These are phyloP conservation scores for Saturnispora mendoncae DNA, from an alignment of 805 yeast species.

Conservation along the genomic window DNA sequence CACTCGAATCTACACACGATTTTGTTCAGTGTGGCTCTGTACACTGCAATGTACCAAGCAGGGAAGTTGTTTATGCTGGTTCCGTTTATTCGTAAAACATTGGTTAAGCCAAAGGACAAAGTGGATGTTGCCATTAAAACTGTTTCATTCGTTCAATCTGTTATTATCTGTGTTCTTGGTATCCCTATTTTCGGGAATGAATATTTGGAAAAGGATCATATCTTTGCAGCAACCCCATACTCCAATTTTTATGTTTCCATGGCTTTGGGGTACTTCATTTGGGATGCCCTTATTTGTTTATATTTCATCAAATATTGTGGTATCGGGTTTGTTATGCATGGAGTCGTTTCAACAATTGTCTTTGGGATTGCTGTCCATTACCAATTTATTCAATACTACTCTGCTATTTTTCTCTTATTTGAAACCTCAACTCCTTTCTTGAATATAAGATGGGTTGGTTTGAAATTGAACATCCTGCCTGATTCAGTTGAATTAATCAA, in stretches of 20 bases:
- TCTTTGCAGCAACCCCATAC: conserved; percentile 30
- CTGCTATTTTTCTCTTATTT: conserved; percentile 29
- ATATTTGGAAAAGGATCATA: conserved; percentile 22
- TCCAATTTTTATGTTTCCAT: conserved; percentile 23
- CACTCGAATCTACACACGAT: conserved; percentile 18
- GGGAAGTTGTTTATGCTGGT: conserved; percentile 15
- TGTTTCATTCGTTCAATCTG: conserved; percentile 29
- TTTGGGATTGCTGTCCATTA: conserved; percentile 22
- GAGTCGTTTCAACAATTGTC: conserved; percentile 28
- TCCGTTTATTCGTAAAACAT: conserved; percentile 10
- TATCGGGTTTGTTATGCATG: conserved; percentile 30
- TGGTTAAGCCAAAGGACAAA: conserved; percentile 15
- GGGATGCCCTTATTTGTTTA: conserved; percentile 29
- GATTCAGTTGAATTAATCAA: conserved; percentile 26
- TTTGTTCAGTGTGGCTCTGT: conserved; percentile 15
- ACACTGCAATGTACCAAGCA: conserved; percentile 15
- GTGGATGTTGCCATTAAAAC: conserved; percentile 27
- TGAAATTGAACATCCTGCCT: conserved; percentile 25
- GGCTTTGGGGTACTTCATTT: conserved; percentile 30
- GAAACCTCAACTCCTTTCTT: conserved; percentile 32
- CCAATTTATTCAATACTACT: conserved; percentile 27
- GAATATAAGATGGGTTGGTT: conserved; percentile 31
- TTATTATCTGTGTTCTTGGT: conserved; percentile 24
- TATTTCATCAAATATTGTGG: conserved; percentile 26
- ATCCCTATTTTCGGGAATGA: conserved; percentile 26